Base-by-base conservation (phyloP, 805 yeast species). In the Sungouiozyma intestinalis region DNA sequence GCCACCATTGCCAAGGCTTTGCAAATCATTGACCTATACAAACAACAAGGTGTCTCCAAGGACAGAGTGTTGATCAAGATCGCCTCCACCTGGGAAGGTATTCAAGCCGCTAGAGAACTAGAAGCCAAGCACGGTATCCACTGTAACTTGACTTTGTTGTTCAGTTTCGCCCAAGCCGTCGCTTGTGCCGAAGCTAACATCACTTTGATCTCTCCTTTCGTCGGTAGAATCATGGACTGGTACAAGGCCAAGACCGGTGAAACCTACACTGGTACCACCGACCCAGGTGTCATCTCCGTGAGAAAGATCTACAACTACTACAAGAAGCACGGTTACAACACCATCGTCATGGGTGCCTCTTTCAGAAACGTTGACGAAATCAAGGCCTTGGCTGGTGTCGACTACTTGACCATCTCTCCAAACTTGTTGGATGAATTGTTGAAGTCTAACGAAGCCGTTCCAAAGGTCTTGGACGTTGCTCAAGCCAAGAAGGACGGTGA, bases 321-420 rank as follows among this genome's bases (percentile, higher is more conserved):
- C 82, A 90, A 90, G 80, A 88, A 88, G 73, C 85, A 68, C 67
- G 90, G 81, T 54, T 90, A 90, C 79, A 76, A 90, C 59, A 90
- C 98, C 67, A 87, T 90, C 63, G 97, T 90, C 61, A 90, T 90
- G 98, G 98, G 97, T 68, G 97, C 98, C 46, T 88, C 97, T 44
- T 90, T 90, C 85, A 88, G 98, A 78, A 90, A 86, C 74, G 68
- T 72, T 47, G 95, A 88, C 53, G 97, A 90, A 73, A 85, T 90
- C 69, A 81, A 80, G 67, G 95, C 92, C 55, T 74, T 90, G 55
- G 96, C 97, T 47, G 98, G 98, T 65, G 80, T 84, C 64, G 98
- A 90, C 68, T 90, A 70, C 77, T 74, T 90, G 69, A 90, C 98
- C 62, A 85, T 90, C 57, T 74, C 97, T 57, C 97, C 97, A 63